Conservation (phyloP, 805 yeast genomes). For the Candida nemodendra region DNA sequence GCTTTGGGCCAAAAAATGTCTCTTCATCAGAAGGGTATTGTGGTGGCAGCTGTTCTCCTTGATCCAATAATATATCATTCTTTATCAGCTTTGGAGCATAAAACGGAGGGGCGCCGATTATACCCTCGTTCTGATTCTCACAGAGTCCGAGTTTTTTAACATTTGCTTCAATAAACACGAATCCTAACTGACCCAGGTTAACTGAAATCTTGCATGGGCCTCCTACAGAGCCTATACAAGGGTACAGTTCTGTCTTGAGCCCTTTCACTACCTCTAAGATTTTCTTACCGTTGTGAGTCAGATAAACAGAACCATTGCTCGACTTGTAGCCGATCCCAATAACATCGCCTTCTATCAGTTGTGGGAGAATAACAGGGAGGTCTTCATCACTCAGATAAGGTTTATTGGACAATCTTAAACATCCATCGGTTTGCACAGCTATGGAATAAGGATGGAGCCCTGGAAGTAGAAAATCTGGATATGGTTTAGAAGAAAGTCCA, state of each 20-base stretch:
- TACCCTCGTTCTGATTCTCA: conserved; percentile 43
- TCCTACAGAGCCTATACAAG: conserved; percentile 53
- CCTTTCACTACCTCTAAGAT: conserved; percentile 50
- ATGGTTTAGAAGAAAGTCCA: conserved; percentile 71
- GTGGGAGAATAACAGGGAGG: conserved; percentile 45
- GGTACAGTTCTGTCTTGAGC: conserved; percentile 48
- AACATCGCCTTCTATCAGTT: conserved; percentile 50
- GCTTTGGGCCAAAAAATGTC: conserved; percentile 55
- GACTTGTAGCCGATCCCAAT: conserved; percentile 55
- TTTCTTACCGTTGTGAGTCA: conserved; percentile 57
- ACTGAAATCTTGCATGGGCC: conserved; percentile 50
- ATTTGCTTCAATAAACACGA: conserved; percentile 86
- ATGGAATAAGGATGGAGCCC: conserved; percentile 70
- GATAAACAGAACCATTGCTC: conserved; percentile 46
- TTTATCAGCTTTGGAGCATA: conserved; percentile 29
- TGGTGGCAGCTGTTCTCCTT: conserved; percentile 75
- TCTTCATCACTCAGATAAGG: conserved; percentile 53
- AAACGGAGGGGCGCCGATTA: conserved; percentile 39
- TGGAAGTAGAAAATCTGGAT: conserved; percentile 73
- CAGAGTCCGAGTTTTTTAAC: conserved; percentile 58
- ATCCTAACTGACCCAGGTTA: conserved; percentile 86
- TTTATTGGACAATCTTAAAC: conserved; percentile 56
- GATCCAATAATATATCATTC: conserved; percentile 57
- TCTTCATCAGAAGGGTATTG: conserved; percentile 61
- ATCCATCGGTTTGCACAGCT: conserved; percentile 73